Percentiles rank a stretch among this genome's conserved stretches.
Evolutionary conservation across 2,329 filamentous ascomycete genomes (phyloP).

Genomic region (Colletotrichum australisinense): DNA sequence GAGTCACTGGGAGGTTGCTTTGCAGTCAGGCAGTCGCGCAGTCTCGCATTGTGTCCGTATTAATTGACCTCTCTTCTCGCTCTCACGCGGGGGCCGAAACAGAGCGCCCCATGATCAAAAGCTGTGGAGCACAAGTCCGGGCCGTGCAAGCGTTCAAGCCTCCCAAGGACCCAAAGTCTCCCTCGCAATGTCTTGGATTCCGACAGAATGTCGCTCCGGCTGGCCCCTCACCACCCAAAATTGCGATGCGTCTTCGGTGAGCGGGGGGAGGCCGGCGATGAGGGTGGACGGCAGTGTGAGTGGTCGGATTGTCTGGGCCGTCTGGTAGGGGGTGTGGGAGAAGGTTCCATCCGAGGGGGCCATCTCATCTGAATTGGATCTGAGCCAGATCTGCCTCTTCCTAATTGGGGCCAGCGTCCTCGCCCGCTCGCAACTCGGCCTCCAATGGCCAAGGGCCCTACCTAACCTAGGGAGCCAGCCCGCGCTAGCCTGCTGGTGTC

Average conservation of each 20-base stretch:
- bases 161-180: background rate
- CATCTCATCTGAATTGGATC: conserved; percentile 18
- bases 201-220: background rate
- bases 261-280: background rate
- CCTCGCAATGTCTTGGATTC: background rate
- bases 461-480: background rate
- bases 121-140: background rate
- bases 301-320: background rate
- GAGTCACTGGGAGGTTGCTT: background rate
- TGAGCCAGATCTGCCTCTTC: background rate
- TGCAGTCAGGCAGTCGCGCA: background rate
- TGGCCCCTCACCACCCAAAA: background rate
- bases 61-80: background rate
- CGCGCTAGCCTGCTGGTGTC: background rate
- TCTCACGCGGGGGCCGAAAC: background rate
- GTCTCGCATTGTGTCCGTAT: background rate
- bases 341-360: background rate
- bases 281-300: background rate
- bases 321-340: background rate
- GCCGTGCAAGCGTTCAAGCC: background rate
- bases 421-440: background rate
- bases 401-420: background rate
- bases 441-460: background rate
- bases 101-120: background rate
- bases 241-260: background rate